Conservation (phyloP, 2,329 filamentous ascomycete species). For the Phoma herbarum region DNA sequence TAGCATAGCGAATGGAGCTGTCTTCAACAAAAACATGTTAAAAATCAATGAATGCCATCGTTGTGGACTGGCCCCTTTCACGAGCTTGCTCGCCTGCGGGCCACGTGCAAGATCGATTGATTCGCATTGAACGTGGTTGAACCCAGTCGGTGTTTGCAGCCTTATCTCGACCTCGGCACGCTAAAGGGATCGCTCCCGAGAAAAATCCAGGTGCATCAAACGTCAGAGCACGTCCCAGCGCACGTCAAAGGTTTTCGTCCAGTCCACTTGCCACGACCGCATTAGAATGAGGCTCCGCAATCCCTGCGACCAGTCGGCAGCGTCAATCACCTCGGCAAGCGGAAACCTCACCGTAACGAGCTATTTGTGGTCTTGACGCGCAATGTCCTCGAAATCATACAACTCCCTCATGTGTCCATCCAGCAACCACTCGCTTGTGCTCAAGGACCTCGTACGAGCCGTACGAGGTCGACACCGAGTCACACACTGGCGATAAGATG, state of each 20-base stretch:
- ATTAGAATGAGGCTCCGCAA: constrained; percentile 12
- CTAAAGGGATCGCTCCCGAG: constrained; percentile 3
- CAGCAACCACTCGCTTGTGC: background rate
- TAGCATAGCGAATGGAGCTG: constrained; percentile 19
- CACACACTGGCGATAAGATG: background rate
- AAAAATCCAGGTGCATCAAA: constrained; percentile 4
- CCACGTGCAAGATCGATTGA: background rate
- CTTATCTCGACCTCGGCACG: constrained; percentile 8
- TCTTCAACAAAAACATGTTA: background rate
- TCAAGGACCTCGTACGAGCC: constrained; percentile 9
- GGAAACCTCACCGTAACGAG: background rate
- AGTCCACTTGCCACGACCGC: constrained; percentile 12
- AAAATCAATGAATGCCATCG: no score
- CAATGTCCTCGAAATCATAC: constrained; percentile 1
- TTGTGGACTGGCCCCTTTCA: background rate
- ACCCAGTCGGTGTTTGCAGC: background rate
- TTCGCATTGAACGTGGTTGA: background rate
- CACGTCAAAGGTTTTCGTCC: constrained; percentile 6
- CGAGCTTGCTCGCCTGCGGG: background rate
- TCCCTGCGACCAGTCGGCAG: constrained; percentile 12
- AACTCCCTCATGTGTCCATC: background rate
- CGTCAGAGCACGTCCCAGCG: constrained; percentile 6
- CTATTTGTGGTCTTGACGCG: background rate
- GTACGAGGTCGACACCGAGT: constrained; percentile 14
- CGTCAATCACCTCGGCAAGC: constrained; percentile 1